Conservation (phyloP, 805 yeast species). For the Kodamaea kakaduensis region DNA sequence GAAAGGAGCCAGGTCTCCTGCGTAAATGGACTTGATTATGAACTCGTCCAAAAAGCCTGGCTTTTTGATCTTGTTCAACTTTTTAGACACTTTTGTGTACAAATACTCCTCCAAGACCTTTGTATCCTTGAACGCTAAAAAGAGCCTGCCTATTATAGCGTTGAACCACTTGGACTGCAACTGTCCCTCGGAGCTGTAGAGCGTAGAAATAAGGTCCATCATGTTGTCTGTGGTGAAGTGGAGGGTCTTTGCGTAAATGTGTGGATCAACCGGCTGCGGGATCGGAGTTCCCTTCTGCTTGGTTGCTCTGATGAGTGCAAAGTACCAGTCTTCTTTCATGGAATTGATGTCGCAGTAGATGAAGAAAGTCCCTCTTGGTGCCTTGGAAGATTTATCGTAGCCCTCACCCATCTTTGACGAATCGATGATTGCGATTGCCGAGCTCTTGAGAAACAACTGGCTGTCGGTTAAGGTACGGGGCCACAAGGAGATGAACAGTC, state of each 20-base stretch:
- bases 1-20: constrained; percentile 79
- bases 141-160: constrained; percentile 79
- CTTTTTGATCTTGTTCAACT: constrained; percentile 71
- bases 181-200: constrained; percentile 82
- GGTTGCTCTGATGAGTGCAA: constrained; percentile 74
- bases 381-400: constrained; percentile 16
- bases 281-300: constrained; percentile 13
- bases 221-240: constrained; percentile 70
- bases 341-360: constrained; percentile 72
- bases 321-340: constrained; percentile 93
- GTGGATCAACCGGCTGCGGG: constrained; percentile 37
- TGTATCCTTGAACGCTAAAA: constrained; percentile 72
- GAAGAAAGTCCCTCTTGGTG: constrained; percentile 46
- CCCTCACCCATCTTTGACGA: constrained; percentile 8
- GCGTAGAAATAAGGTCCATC: constrained; percentile 66
- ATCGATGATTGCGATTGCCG: constrained; percentile 71
- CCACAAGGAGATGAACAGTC: constrained; percentile 76
- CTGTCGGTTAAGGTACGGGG: constrained; percentile 75
- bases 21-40: constrained; percentile 62
- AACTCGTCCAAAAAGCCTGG: constrained; percentile 89
- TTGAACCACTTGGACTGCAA: constrained; percentile 86
- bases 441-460: constrained; percentile 72
- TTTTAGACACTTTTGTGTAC: constrained; percentile 58
- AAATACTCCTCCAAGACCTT: constrained; percentile 57
- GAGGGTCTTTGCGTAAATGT: constrained; percentile 63